Percentiles rank a stretch among this genome's conserved stretches.
Evolutionary conservation across 192 early-diverging fungal species (phyloP).

Genomic region (Jimgerdemannia lactiflua): DNA sequence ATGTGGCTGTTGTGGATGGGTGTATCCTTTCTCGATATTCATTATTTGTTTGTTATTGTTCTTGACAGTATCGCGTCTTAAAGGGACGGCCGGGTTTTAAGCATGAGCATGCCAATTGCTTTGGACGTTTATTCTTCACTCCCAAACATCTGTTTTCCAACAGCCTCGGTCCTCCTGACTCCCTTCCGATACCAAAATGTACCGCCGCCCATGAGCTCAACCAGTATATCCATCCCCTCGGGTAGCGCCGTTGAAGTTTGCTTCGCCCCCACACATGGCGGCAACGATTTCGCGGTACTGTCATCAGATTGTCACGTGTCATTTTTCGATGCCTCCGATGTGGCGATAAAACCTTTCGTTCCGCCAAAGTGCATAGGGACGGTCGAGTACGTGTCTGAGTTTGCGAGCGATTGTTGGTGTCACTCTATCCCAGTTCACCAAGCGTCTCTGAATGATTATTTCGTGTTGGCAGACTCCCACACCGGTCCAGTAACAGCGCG

Average conservation of each 20-base stretch:
- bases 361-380: slow-evolving; percentile 21
- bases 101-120: too few species aligned
- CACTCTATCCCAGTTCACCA: neutral
- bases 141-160: slow-evolving; percentile 10
- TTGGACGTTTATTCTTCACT: neutral
- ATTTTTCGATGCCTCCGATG: slow-evolving; percentile 20
- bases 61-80: too few species aligned
- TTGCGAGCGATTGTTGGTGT: neutral
- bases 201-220: slow-evolving; percentile 88
- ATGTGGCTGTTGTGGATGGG: slow-evolving; percentile 82
- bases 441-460: neutral
- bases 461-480: neutral
- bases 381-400: slow-evolving; percentile 12
- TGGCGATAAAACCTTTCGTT: slow-evolving; percentile 14
- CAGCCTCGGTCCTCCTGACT: slow-evolving; percentile 57
- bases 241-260: slow-evolving; percentile 49
- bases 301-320: slow-evolving; percentile 38
- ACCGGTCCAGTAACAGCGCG: neutral
- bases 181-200: slow-evolving; percentile 83
- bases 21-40: slow-evolving; percentile 12
- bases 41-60: too few species aligned
- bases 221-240: slow-evolving; percentile 35
- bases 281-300: slow-evolving; percentile 73
- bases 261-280: slow-evolving; percentile 58
- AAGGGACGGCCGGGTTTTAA: too few species aligned